Conservation (phyloP, 1,139 yeast species). For the Casaregolazyma lundiana region DNA sequence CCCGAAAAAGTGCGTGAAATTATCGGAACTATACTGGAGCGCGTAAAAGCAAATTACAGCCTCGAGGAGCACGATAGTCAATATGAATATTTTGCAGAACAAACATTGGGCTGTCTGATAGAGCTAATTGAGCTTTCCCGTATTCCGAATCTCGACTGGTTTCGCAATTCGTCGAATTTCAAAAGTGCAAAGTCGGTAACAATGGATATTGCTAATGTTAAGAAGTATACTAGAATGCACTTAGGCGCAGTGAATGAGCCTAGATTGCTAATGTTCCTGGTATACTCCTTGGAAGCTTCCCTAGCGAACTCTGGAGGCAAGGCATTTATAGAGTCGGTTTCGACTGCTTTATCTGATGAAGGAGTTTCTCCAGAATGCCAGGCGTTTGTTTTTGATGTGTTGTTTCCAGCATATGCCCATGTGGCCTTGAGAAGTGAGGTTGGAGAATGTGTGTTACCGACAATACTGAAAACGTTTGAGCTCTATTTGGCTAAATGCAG, state of each 20-base stretch:
- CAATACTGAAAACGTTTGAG: background rate
- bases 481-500: background rate
- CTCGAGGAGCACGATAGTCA: background rate
- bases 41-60: slow-evolving; percentile 6
- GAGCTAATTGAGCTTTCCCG: slow-evolving; percentile 4
- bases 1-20: background rate
- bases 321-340: slow-evolving; percentile 1
- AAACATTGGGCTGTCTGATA: slow-evolving; percentile 1
- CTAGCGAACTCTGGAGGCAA: slow-evolving; percentile 1
- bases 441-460: slow-evolving; percentile 7
- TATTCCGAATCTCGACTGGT: slow-evolving; percentile 9
- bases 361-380: background rate
- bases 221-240: background rate
- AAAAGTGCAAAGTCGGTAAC: slow-evolving; percentile 4
- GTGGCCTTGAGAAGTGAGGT: slow-evolving; percentile 1
- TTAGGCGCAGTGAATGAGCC: background rate
- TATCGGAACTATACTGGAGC: slow-evolving; percentile 2
- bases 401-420: slow-evolving; percentile 8
- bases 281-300: slow-evolving; percentile 7
- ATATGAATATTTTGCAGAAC: slow-evolving; percentile 5
- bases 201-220: slow-evolving; percentile 3
- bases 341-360: slow-evolving; percentile 4
- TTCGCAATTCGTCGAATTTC: slow-evolving; percentile 5
- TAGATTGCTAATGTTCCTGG: slow-evolving; percentile 9
- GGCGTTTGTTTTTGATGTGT: background rate